Evolutionary conservation across 2,329 filamentous ascomycete genomes (phyloP).

Genomic region (Lachnellula hyalina): DNA sequence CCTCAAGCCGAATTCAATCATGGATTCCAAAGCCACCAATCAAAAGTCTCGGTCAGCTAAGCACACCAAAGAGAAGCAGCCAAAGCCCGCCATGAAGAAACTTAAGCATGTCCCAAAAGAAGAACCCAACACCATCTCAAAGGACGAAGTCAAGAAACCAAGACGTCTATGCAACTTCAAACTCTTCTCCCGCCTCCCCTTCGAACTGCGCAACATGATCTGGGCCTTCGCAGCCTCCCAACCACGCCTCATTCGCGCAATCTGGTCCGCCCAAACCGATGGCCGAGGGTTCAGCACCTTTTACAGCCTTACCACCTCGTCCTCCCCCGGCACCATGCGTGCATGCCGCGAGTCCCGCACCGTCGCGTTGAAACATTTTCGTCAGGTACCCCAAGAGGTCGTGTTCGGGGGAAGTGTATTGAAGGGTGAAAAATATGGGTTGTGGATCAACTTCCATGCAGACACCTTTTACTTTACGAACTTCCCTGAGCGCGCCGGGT

Average conservation of each 20-base stretch:
- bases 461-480: slow-evolving; percentile 15
- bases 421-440: neutral
- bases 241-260: neutral
- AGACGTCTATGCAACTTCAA: neutral
- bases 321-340: neutral
- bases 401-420: neutral
- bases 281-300: neutral
- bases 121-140: neutral
- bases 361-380: neutral
- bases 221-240: neutral
- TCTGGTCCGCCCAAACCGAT: neutral
- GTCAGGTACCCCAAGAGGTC: neutral
- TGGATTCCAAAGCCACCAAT: too few species aligned
- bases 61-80: neutral
- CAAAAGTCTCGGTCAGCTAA: too few species aligned
- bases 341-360: neutral
- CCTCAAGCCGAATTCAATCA: too few species aligned
- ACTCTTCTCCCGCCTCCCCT: neutral
- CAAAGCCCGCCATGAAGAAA: neutral
- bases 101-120: neutral
- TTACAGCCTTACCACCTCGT: neutral
- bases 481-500: neutral
- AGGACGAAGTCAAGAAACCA: neutral
- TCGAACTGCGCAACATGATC: neutral
- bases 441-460: slow-evolving; percentile 7